Evolutionary conservation across 495 filamentous ascomycete genomes (phyloP).

Genomic region (Glutinoglossum americanum): DNA sequence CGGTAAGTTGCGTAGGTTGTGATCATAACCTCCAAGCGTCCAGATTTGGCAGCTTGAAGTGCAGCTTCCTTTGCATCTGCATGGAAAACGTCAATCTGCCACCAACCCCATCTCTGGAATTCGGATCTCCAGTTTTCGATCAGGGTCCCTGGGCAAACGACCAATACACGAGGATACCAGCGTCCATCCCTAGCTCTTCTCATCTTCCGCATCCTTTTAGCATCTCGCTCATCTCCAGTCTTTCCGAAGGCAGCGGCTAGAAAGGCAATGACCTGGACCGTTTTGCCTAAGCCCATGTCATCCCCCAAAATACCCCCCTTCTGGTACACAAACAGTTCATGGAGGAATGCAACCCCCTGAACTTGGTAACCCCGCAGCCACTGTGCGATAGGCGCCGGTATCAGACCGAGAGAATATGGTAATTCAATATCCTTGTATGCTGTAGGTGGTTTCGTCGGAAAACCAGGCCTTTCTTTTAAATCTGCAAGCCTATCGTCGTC

Average conservation of each 20-base stretch:
- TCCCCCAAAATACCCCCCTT: conserved; percentile 80
- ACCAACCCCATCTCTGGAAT: conserved; percentile 82
- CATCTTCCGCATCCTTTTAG: conserved; percentile 82
- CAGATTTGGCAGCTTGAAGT: conserved; percentile 49
- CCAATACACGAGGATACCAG: conserved; percentile 78
- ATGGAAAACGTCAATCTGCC: conserved; percentile 71
- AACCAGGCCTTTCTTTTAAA: conserved; percentile 46
- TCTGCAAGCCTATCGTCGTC: conserved; percentile 50
- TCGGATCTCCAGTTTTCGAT: conserved; percentile 85
- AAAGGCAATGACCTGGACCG: conserved; percentile 90
- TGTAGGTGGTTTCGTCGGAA: conserved; percentile 39
- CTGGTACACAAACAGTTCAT: conserved; percentile 79
- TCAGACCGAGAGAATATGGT: conserved; percentile 54
- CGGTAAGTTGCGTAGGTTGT: conserved; percentile 86
- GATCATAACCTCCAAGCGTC: conserved; percentile 69
- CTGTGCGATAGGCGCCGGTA: conserved; percentile 80
- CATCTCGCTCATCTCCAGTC: conserved; percentile 74
- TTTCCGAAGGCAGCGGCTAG: conserved; percentile 87
- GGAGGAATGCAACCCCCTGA: conserved; percentile 65
- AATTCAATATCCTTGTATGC: conserved; percentile 57
- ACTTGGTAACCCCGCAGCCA: conserved; percentile 87
- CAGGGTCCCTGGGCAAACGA: conserved; percentile 73
- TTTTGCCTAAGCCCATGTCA: conserved; percentile 96
- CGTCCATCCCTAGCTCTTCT: conserved; percentile 26
- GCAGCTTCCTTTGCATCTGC: conserved; percentile 51